Conservation (phyloP, 1,284 basidiomycete genomes). For the Heterobasidion irregulare region DNA sequence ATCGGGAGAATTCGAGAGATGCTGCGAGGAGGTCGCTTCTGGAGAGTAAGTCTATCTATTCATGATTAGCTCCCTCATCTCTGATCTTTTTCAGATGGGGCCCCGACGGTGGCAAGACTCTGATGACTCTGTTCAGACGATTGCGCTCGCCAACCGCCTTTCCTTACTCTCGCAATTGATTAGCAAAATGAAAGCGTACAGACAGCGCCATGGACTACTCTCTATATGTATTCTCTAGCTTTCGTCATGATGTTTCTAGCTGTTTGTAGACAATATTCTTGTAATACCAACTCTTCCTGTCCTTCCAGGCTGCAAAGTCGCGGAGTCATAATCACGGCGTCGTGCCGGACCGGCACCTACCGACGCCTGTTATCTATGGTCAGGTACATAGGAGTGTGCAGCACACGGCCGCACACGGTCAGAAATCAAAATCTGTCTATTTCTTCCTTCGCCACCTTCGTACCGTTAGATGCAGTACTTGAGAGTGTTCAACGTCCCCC, state of each 20-base stretch:
- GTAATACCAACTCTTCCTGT: no score
- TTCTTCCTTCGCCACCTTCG: neutral
- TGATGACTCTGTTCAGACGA: slow-evolving; percentile 56
- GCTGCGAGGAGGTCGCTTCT: slow-evolving; percentile 59
- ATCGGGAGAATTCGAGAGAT: slow-evolving; percentile 56
- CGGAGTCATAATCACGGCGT: neutral
- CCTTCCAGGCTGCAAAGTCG: neutral
- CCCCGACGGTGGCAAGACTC: slow-evolving; percentile 54
- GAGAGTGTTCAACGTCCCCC: neutral
- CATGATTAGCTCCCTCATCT: slow-evolving; percentile 2
- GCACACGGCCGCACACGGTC: neutral
- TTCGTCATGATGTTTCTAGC: no score
- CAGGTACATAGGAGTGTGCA: neutral
- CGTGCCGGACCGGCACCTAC: neutral
- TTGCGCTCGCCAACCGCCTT: slow-evolving; percentile 42
- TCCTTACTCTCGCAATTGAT: slow-evolving; percentile 13
- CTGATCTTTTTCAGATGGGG: slow-evolving; percentile 44
- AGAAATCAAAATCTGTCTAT: neutral
- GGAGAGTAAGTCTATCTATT: slow-evolving; percentile 47
- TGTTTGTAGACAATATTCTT: no score
- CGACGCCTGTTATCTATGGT: neutral
- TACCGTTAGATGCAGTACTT: neutral
- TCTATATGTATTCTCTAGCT: no score
- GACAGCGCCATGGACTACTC: neutral
- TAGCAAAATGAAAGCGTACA: no score